Percentiles rank a stretch among this genome's conserved stretches.
These are phyloP conservation scores for Aspergillus kassunensis DNA, from an alignment of 495 filamentous ascomycete genomes.

Conservation along the genomic window DNA sequence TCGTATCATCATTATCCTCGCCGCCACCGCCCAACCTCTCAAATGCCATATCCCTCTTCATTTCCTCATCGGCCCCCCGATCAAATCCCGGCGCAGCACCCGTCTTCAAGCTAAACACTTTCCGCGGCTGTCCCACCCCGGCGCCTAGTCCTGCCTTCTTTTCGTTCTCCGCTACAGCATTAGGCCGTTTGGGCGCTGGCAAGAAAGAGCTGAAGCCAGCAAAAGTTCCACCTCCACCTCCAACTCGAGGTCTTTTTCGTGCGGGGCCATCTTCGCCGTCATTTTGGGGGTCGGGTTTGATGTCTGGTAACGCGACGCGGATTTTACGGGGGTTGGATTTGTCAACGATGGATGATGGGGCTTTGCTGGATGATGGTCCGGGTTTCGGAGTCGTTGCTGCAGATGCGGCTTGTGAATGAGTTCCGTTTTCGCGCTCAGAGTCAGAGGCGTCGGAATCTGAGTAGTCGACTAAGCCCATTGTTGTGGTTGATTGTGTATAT, in stretches of 20 bases:
- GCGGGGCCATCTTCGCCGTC: conserved; percentile 54
- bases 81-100: conserved; percentile 74
- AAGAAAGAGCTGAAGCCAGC: conserved; percentile 80
- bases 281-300: conserved; percentile 40
- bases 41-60: conserved; percentile 28
- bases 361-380: conserved; percentile 21
- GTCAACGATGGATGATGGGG: conserved; percentile 65
- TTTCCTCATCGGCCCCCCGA: conserved; percentile 50
- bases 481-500: neutral
- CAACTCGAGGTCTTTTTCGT: conserved; percentile 62
- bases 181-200: conserved; percentile 71
- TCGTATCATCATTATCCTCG: conserved; percentile 21
- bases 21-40: conserved; percentile 8
- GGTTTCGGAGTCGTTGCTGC: conserved; percentile 18
- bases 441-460: conserved; percentile 83
- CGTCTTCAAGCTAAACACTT: conserved; percentile 68
- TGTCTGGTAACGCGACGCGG: conserved; percentile 62
- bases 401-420: conserved; percentile 24
- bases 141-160: conserved; percentile 33
- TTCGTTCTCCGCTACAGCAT: conserved; percentile 31
- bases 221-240: conserved; percentile 53
- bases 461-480: conserved; percentile 76
- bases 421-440: conserved; percentile 35
- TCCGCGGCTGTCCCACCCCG: conserved; percentile 19
- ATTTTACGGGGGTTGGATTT: conserved; percentile 78